Base-by-base conservation (phyloP, 2,329 filamentous ascomycete species). In the Arthrinium puccinioides region DNA sequence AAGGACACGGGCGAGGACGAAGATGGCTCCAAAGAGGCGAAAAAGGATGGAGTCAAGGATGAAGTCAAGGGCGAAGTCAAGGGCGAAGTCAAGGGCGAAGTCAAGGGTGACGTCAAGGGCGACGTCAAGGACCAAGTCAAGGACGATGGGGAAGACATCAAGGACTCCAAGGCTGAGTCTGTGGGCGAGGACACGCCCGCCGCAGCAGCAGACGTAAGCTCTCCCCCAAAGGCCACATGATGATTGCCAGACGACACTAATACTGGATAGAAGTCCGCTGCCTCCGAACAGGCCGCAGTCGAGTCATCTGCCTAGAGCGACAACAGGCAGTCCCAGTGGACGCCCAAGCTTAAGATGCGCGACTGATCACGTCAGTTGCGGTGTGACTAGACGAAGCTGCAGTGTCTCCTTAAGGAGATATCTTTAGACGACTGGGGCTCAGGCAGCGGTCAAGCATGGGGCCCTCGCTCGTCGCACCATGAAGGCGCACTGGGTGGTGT, bases 151-250 rank as follows among this genome's bases (percentile, higher is more conserved):
- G 44, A 42, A 27, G 54, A 55, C 40, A n/a, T n/a, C n/a, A 40
- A 42, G 3, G 38, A 43, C 19, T 21, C 45, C 10, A 55, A 56
- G 39, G 46, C 50, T 28, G 47, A 51, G n/a, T 30, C 48, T 15
- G 43, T 35, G n/a, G 37, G 43, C 14, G 50, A 58, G 15, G 55
- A 56, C 25, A 55, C 58, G 50, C 43, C 46, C 37, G 46, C 48
- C 21, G 64, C 66, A n/a, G n/a, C n/a, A n/a, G n/a, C n/a, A 38
- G 59, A 64, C 48, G 60, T 61, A 52, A 49, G 53, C 47, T 36
- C 28, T 33, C 18, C 37, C 32, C 20, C 36, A 40, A 33, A 6
- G 38, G 8, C 13, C 6, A 6, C 19, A 11, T 28, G 4, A 16
- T 19, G 4, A 8, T 27, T 3, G 9, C 3, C 3, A 6, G 26